Evolutionary conservation across 164 flowering plant species (phyloP), one percentile per base, ranked within the genome.

Genomic region (Litsea cubeba): DNA sequence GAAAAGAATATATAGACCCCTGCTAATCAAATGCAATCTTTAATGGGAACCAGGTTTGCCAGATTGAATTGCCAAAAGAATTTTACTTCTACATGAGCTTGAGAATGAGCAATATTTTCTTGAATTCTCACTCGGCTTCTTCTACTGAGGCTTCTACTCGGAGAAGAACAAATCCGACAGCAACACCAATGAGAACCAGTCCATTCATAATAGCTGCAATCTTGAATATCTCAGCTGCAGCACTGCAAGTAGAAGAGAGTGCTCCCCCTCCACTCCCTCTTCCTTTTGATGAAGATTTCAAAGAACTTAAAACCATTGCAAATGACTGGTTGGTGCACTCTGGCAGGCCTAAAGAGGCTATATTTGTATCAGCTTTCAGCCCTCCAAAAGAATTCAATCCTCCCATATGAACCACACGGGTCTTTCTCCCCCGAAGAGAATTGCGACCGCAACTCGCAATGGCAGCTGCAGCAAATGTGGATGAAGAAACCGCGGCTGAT

Each of bases 381-480:
- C 97, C 97, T 22, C 83, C 84, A 66, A 76, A 92, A n/a, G 91
- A 81, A 75, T 85, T 92, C 79, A 92, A 65, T 4, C 95, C 91
- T 49, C 72, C 69, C 5, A 89, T 81, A 82, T 76, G 76, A 22
- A 71, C 76, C 46, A 86, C 87, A n/a, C 75, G 10, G 46, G 46
- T 86, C 71, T 40, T 81, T 72, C 79, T 73, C 76, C 58, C 82
- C 69, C 17, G 74, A 50, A 81, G 54, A 12, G 69, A 63, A 26
- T 17, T 74, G 74, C 74, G 65, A 62, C 77, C n/a, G 35, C 54
- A 57, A 72, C 76, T 70, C 65, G 35, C 58, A 3, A 69, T 22
- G 0, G 76, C 75, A 23, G 73, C 74, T 8, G 76, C 68, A 7
- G 46, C 46, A 35, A 35, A 35, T 35, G 46, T 35, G 46, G 79